Base-by-base conservation (phyloP, 2,329 filamentous ascomycete genomes). In the Neurospora sp. region DNA sequence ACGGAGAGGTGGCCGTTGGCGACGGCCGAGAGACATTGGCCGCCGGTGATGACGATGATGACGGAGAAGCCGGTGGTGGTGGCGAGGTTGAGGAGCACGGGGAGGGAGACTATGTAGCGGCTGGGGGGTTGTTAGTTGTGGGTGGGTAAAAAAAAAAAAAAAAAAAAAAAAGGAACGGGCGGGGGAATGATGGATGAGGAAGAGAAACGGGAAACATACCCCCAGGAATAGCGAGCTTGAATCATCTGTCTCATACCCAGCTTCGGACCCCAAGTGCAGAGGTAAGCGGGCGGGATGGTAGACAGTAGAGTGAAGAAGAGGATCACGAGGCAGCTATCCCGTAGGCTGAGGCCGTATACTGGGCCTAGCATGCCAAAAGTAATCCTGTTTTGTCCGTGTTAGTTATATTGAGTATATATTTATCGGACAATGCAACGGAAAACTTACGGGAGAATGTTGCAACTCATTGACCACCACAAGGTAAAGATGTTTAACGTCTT, bases 181-280 rank as follows among this genome's bases (percentile, higher is more conserved):
- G 28, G 28, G 28, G 1, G 28, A 33, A 33, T 33, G 28, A 33
- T 33, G 28, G 28, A 62, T 15, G 28, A 52, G 66, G 19, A 66
- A 28, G 2, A 23, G 19, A 12, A 6, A 52, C 19, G 68, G 41
- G n/a, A 23, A 23, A 70, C 79, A 68, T 78, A 86, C 81, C 86
- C 87, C 75, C 89, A 91, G 52, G 84, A 86, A 77, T 86, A 90
- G 28, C 88, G 82, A 4, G 88, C 88, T 73, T 88, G 87, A 8
- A 90, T 84, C 83, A 90, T 88, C 77, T 90, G 88, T 17, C 88
- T 83, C 83, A 90, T 85, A 57, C 88, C 88, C 10, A 87, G 89
- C 77, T 85, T 85, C 4, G 88, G 86, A 0, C 88, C 87, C 67
- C 88, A 78, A 0, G 85, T 88, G 57, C 83, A 83, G 36, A 90